Conservation (phyloP, 139 green algal species). For the Haematococcus sp. region DNA sequence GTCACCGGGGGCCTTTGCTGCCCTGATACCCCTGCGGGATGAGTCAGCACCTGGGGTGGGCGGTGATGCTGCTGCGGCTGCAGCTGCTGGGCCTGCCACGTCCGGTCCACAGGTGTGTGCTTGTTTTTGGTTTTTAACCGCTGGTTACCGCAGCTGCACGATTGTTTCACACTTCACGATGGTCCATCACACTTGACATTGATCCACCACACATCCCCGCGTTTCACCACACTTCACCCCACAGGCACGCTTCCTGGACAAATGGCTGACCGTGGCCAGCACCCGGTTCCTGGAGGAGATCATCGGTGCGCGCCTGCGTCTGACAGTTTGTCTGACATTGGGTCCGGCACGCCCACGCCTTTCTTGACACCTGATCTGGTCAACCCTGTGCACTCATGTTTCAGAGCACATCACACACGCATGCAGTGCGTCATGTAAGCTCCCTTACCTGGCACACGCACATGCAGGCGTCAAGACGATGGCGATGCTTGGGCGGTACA, state of each 20-base stretch:
- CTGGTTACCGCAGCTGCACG: no score
- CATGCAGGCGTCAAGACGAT: constrained; percentile 41
- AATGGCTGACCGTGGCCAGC: constrained; percentile 35
- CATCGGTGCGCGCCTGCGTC: constrained; percentile 10
- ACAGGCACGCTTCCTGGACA: constrained; percentile 19
- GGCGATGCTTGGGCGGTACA: constrained; percentile 55
- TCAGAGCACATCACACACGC: background rate
- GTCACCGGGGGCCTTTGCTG: constrained; percentile 1
- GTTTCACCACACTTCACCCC: background rate
- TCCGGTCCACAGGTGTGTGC: constrained; percentile 1
- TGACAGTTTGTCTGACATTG: no score
- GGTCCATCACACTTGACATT: no score
- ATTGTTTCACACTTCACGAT: no score
- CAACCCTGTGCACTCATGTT: no score
- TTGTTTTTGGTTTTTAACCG: background rate
- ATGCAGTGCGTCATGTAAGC: background rate
- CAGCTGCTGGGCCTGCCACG: background rate
- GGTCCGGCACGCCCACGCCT: no score
- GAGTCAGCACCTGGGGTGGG: background rate
- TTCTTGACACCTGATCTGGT: no score
- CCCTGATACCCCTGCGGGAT: constrained; percentile 11
- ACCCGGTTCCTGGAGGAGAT: constrained; percentile 35
- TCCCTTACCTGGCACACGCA: background rate
- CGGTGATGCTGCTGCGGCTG: background rate
- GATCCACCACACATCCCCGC: no score